These are phyloP conservation scores for Auxenochlorella pyrenoidosa DNA, from an alignment of 139 green algal genomes.

Conservation along the genomic window DNA sequence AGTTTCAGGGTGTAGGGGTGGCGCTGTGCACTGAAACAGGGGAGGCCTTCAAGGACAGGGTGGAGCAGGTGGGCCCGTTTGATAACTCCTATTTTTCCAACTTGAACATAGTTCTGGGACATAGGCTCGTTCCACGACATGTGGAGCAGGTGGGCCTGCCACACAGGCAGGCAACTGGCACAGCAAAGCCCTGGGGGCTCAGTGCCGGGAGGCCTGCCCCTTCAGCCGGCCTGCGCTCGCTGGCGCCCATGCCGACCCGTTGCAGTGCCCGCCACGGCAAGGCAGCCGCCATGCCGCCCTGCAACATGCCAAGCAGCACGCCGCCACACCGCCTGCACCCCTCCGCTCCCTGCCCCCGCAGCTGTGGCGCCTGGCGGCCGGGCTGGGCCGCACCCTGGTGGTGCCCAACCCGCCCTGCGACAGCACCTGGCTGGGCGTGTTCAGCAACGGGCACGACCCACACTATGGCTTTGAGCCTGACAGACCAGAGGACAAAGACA, in stretches of 20 bases:
- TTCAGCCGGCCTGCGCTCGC: too few species aligned
- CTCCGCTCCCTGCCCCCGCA: background rate
- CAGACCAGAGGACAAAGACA: background rate
- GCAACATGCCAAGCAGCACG: background rate
- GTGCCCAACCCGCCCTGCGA: background rate
- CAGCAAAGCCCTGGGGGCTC: too few species aligned
- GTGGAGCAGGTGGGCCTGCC: too few species aligned
- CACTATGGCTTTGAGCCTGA: background rate
- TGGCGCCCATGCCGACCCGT: too few species aligned
- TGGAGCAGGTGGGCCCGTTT: too few species aligned
- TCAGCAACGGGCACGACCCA: background rate
- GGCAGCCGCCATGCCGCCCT: background rate
- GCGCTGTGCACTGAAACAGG: background rate
- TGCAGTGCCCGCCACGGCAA: too few species aligned
- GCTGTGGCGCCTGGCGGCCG: background rate
- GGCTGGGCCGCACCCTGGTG: background rate
- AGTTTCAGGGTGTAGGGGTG: too few species aligned
- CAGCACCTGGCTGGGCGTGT: background rate
- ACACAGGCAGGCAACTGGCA: too few species aligned
- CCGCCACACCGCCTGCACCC: background rate
- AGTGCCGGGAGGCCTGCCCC: too few species aligned
- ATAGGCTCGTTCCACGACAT: too few species aligned
- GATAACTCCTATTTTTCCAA: too few species aligned
- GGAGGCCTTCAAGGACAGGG: background rate
- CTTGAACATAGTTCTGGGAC: too few species aligned